Conservation (phyloP, 164 flowering plant species). For the Chloranthus sessilifolius region DNA sequence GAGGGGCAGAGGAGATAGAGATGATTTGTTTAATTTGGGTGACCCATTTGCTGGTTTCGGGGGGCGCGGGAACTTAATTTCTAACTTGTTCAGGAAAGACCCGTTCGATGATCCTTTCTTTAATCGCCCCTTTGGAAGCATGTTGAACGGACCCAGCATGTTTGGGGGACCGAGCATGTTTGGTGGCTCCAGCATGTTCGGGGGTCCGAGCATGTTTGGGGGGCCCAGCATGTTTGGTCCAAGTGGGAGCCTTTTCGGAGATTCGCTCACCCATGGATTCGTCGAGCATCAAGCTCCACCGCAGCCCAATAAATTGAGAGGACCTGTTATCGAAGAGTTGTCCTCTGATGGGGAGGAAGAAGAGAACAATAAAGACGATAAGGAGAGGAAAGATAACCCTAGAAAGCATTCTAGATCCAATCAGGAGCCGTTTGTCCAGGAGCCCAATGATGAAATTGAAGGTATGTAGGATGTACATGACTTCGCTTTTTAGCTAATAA, state of each 20-base stretch:
- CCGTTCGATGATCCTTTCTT: constrained; percentile 92
- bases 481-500: not conserved
- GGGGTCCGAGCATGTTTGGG: constrained; percentile 21
- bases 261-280: constrained; percentile 11
- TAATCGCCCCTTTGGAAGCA: constrained; percentile 47
- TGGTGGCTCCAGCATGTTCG: constrained; percentile 29
- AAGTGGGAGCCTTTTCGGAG: constrained; percentile 12
- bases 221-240: constrained; percentile 21
- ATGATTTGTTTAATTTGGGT: constrained; percentile 24
- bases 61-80: constrained; percentile 43
- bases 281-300: constrained; percentile 29
- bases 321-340: constrained; percentile 57
- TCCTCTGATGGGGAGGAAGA: constrained; percentile 50
- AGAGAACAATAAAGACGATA: constrained; percentile 16
- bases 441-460: constrained; percentile 58
- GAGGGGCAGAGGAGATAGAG: constrained; percentile 34
- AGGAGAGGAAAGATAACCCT: constrained; percentile 18
- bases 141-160: constrained; percentile 14
- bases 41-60: constrained; percentile 34
- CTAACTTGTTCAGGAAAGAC: constrained; percentile 65
- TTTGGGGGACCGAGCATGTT: constrained; percentile 14
- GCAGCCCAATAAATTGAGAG: constrained; percentile 26
- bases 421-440: constrained; percentile 54
- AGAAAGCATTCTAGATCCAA: constrained; percentile 26
- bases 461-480: constrained; percentile 25